Evolutionary conservation across 1,139 yeast genomes (phyloP), one percentile per base, ranked within the genome.

Genomic region (Candida mesenterica): DNA sequence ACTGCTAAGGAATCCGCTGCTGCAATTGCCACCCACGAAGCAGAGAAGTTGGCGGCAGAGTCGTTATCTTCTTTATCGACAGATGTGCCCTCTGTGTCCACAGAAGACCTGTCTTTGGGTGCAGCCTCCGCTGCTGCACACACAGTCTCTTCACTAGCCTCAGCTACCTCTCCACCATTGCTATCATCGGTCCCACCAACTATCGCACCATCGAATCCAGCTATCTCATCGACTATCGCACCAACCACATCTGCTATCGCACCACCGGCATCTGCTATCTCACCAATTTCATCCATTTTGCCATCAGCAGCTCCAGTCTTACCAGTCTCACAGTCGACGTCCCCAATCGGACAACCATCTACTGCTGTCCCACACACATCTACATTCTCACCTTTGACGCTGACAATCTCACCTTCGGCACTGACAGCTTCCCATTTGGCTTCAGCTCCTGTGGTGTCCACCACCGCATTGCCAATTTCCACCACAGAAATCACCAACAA

Each of bases 1-100:
- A 34, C 36, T 31, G 34, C 43, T 24, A 42, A 40, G 34, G 43
- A 39, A 14, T 9, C 14, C 26, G 42, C 28, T 15, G 12, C 10
- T 13, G n/a, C 20, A 9, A 9, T 19, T 9, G 8, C 22, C 22
- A 19, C 30, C 30, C n/a, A 9, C 9, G 30, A 9, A 27, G 30
- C 6, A 19, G 22, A 19, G 8, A 6, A 9, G 6, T 19, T 19
- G 9, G 9, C 22, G 22, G 6, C 22, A 19, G 9, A 6, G 22
- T 19, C 22, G n/a, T n/a, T n/a, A n/a, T n/a, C n/a, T n/a, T n/a
- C n/a, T n/a, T n/a, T n/a, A n/a, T n/a, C n/a, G n/a, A n/a, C n/a
- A n/a, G n/a, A n/a, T n/a, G n/a, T n/a, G n/a, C n/a, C n/a, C n/a
- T n/a, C n/a, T n/a, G n/a, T n/a, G n/a, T n/a, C n/a, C n/a, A n/a